Conservation (phyloP, 2,329 filamentous ascomycete species). For the Hirsutella minnesotensis region DNA sequence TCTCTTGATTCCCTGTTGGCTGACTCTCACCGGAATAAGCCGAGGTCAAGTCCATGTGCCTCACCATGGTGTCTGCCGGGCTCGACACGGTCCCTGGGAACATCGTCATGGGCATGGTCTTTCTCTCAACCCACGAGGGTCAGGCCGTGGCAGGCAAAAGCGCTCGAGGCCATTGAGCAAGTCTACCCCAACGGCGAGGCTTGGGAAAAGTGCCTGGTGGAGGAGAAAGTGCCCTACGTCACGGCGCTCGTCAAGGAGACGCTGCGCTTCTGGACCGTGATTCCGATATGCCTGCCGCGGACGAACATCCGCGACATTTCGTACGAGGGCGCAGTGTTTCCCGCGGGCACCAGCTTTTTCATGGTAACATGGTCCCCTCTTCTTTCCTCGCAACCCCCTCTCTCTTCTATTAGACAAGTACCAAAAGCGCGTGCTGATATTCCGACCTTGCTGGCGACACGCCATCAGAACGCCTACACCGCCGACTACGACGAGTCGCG, state of each 20-base stretch:
- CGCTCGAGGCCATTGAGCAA: constrained; percentile 57
- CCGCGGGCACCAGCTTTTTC: constrained; percentile 68
- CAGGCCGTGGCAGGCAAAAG: constrained; percentile 59
- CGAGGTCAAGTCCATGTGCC: constrained; percentile 68
- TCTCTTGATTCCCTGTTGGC: neutral
- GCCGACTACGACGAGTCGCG: constrained; percentile 61
- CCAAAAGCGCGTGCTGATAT: no score
- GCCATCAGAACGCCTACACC: constrained; percentile 52
- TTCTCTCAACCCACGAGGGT: constrained; percentile 55
- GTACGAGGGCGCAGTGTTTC: constrained; percentile 56
- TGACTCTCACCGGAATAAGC: constrained; percentile 27
- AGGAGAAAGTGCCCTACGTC: constrained; percentile 68
- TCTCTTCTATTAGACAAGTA: no score
- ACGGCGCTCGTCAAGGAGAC: constrained; percentile 71
- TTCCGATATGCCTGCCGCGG: constrained; percentile 66
- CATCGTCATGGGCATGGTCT: constrained; percentile 68
- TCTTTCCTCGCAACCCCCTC: no score
- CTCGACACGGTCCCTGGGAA: constrained; percentile 75
- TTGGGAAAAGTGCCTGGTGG: constrained; percentile 59
- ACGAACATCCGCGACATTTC: constrained; percentile 60
- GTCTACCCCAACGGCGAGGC: constrained; percentile 63
- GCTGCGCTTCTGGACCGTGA: constrained; percentile 67
- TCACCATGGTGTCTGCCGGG: constrained; percentile 74
- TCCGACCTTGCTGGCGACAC: no score
- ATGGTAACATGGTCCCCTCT: no score